Conservation (phyloP, 306 rosid species). For the Hippophae rhamnoides region DNA sequence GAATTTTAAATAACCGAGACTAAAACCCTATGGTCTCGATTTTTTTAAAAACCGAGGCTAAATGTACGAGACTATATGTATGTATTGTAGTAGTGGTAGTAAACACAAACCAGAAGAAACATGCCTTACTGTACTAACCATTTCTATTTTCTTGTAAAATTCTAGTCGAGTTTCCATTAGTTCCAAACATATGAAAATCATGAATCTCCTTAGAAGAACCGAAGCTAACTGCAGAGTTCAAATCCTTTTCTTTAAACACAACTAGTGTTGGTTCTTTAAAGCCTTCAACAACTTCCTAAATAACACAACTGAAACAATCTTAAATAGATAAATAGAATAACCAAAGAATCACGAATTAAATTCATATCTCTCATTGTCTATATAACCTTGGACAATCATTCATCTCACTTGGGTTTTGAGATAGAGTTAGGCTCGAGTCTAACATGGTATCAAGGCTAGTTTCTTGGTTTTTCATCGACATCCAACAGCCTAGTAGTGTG, state of each 20-base stretch:
- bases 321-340: slow-evolving; percentile 1
- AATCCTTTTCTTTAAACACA: slow-evolving; percentile 53
- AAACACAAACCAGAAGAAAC: slow-evolving; percentile 1
- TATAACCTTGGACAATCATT: too few species aligned
- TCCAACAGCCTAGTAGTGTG: too few species aligned
- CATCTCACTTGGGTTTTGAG: too few species aligned
- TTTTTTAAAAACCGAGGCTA: too few species aligned
- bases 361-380: too few species aligned
- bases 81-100: too few species aligned
- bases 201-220: slow-evolving; percentile 16
- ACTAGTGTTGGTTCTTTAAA: slow-evolving; percentile 68
- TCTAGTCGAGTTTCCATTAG: slow-evolving; percentile 24
- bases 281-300: slow-evolving; percentile 53
- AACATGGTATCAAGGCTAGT: too few species aligned
- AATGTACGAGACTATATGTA: too few species aligned
- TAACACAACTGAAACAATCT: slow-evolving; percentile 5
- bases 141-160: slow-evolving; percentile 30
- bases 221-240: slow-evolving; percentile 17
- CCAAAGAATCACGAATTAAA: neutral
- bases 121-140: slow-evolving; percentile 32
- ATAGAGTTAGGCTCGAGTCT: too few species aligned
- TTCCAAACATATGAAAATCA: slow-evolving; percentile 28
- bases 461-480: too few species aligned
- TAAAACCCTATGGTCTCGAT: too few species aligned
- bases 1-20: too few species aligned